Evolutionary conservation across 257 asterid genomes (phyloP), one percentile per base, ranked within the genome.

Genomic region (Lithospermum erythrorhizon): DNA sequence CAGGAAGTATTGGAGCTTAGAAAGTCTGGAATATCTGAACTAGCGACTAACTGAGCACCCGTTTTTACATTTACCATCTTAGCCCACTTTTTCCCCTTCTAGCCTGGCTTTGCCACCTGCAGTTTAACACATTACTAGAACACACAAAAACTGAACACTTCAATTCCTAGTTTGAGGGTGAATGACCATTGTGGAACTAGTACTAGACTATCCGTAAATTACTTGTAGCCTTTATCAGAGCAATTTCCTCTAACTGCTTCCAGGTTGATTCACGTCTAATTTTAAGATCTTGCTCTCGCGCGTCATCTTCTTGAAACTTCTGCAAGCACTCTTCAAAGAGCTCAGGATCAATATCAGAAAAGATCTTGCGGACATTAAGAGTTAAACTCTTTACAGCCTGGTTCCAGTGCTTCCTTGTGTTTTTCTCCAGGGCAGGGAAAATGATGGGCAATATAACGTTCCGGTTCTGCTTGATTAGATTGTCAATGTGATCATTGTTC

Each of bases 401-500:
- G 64, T 86, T 89, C 97, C 97, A 89, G 79, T 89, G 96, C 62
- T 73, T 75, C 77, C 85, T 79, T 13, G 89, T 72, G 54, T 89
- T 89, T 66, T 61, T 86, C 79, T 89, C 96, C 75, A 89, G 24
- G 48, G 94, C 71, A 59, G 95, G 89, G 64, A 86, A 79, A 62
- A 89, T 81, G 23, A 89, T 86, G 6, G 96, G 96, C 54, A 89
- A 70, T 65, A 89, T 79, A 19, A 82, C 89, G 64, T 74, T 76
- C 55, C 90, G 90, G 60, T 89, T 86, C 76, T 86, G 96, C 70
- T 89, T 89, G 76, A 89, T 89, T 61, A 89, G 83, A 82, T 74
- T 86, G 61, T 81, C 96, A 21, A 89, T 74, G 25, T 89, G 96
- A 67, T 89, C 95, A 53, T 89, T 89, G 84, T 89, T 89, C 95